Conservation (phyloP, 1,284 basidiomycete genomes). For the Sutorius eximius region DNA sequence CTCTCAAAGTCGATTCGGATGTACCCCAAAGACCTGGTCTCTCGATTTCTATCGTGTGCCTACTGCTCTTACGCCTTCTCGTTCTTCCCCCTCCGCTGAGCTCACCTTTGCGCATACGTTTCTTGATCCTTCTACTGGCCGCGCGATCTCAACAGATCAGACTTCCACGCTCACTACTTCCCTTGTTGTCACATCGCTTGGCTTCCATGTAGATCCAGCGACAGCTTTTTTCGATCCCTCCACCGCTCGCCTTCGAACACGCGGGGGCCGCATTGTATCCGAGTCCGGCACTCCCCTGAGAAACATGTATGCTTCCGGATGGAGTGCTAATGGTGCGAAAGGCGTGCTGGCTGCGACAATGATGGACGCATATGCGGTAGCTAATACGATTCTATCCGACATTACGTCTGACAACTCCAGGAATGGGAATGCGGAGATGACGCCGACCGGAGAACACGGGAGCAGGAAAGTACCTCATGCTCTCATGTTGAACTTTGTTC, state of each 20-base stretch:
- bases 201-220: conserved; percentile 75
- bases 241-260: conserved; percentile 54
- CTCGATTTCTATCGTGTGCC: conserved; percentile 83
- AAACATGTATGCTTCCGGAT: conserved; percentile 90
- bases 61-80: conserved; percentile 43
- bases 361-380: conserved; percentile 86
- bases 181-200: conserved; percentile 86
- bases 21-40: conserved; percentile 68
- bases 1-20: conserved; percentile 50
- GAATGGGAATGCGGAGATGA: conserved; percentile 18
- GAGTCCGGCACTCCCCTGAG: conserved; percentile 43
- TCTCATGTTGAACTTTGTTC: conserved; percentile 24
- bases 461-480: conserved; percentile 33
- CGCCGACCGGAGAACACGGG: conserved; percentile 10
- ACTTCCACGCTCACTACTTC: conserved; percentile 61
- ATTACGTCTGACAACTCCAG: conserved; percentile 26
- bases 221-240: conserved; percentile 53
- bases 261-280: conserved; percentile 53
- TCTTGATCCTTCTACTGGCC: conserved; percentile 50
- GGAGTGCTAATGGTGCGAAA: conserved; percentile 89
- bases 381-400: conserved; percentile 69
- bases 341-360: conserved; percentile 95
- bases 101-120: conserved; percentile 60
- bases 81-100: conserved; percentile 29
- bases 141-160: conserved; percentile 63